Evolutionary conservation across 2,329 filamentous ascomycete genomes (phyloP).

Genomic region (Monilinia fructicola): DNA sequence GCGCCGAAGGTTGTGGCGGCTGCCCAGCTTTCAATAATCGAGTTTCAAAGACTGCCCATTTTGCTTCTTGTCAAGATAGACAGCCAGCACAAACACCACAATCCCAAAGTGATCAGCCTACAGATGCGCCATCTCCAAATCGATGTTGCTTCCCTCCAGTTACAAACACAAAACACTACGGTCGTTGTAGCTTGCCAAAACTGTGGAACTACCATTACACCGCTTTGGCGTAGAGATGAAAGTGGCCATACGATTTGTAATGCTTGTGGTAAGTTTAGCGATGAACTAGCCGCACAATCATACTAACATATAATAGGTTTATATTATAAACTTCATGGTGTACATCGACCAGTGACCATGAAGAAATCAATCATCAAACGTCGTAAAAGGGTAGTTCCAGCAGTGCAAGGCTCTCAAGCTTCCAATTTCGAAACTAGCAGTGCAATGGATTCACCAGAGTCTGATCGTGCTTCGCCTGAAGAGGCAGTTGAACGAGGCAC

Average conservation of each 20-base stretch:
- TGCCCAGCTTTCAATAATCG: constrained; percentile 98
- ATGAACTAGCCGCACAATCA: constrained; percentile 6
- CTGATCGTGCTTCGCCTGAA: constrained; percentile 39
- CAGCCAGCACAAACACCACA: constrained; percentile 33
- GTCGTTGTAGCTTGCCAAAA: constrained; percentile 93
- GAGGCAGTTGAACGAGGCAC: constrained; percentile 47
- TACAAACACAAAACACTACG: constrained; percentile 48
- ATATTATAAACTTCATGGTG: constrained; percentile 91
- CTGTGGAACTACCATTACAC: constrained; percentile 93
- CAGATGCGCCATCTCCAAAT: constrained; percentile 45
- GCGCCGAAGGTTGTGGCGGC: constrained; percentile 89
- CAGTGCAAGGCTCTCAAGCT: constrained; percentile 49
- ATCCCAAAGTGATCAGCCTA: constrained; percentile 34
- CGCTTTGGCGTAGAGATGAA: constrained; percentile 92
- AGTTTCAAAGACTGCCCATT: constrained; percentile 80
- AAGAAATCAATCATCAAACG: constrained; percentile 98
- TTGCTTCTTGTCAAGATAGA: constrained; percentile 50
- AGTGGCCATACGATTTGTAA: constrained; percentile 97
- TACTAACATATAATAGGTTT: constrained; percentile 58
- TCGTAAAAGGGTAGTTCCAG: constrained; percentile 89
- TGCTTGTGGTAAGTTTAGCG: constrained; percentile 74
- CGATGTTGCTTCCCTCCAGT: constrained; percentile 51
- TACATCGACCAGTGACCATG: constrained; percentile 95
- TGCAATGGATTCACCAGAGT: constrained; percentile 39
- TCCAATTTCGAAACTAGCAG: constrained; percentile 50